A percentile compares a stretch with the other conserved stretches of the same genome.
Conservation (phyloP, 768 basidiomycete genomes). For the Strobilomyces echinocephalus region DNA sequence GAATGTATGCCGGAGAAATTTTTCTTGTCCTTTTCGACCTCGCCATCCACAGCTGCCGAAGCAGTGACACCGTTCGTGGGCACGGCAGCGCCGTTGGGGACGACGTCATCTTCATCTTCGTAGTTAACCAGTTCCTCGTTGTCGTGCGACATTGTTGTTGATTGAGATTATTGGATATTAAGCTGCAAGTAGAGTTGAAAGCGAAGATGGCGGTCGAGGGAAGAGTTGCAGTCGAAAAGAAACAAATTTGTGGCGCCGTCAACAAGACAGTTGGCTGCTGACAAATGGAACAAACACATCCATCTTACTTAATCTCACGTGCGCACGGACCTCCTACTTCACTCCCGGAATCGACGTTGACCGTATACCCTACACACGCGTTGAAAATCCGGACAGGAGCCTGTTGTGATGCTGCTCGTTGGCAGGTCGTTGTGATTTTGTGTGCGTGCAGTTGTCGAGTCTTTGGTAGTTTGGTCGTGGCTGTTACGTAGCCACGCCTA, state of each 20-base stretch:
- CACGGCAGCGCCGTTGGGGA: slow-evolving; percentile 52
- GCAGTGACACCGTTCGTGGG: slow-evolving; percentile 47
- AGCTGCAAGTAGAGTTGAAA: slow-evolving; percentile 22
- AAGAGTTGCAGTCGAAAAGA: slow-evolving; percentile 18
- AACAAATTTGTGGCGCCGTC: slow-evolving; percentile 24
- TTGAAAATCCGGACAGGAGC: background rate
- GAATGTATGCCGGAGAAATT: slow-evolving; percentile 99
- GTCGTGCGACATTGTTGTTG: slow-evolving; percentile 66
- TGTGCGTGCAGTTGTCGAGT: slow-evolving; percentile 1
- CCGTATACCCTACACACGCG: background rate
- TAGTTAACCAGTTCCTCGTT: slow-evolving; percentile 93
- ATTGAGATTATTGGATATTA: slow-evolving; percentile 23
- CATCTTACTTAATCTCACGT: slow-evolving; percentile 17
- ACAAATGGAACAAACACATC: slow-evolving; percentile 17
- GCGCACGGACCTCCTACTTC: slow-evolving; percentile 25
- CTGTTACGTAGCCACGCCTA: slow-evolving; percentile 11
- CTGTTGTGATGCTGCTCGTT: slow-evolving; percentile 3
- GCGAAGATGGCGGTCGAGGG: slow-evolving; percentile 15
- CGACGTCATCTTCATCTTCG: slow-evolving; percentile 84
- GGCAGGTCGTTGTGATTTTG: slow-evolving; percentile 3
- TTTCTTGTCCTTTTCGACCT: slow-evolving; percentile 83
- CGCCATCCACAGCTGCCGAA: slow-evolving; percentile 43
- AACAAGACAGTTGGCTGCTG: slow-evolving; percentile 15
- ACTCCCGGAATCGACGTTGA: background rate
- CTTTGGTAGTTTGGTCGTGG: background rate